These are phyloP conservation scores for Cytidiella melzeri DNA, from an alignment of 768 basidiomycete genomes.

Conservation along the genomic window DNA sequence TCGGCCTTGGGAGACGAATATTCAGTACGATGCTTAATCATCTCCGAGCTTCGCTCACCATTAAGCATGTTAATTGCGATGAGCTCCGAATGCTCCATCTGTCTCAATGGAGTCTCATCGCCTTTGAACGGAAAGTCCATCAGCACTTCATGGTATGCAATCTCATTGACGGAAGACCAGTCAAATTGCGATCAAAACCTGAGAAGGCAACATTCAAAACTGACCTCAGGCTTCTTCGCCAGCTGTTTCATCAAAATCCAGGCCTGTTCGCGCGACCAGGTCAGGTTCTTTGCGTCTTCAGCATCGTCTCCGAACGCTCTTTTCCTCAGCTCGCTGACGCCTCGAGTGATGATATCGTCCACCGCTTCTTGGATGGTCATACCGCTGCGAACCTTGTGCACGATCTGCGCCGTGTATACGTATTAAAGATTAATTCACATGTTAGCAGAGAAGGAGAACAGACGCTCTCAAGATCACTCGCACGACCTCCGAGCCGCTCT, in stretches of 20 bases:
- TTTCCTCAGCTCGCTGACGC: conserved; percentile 81
- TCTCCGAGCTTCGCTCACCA: conserved; percentile 34
- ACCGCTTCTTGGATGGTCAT: conserved; percentile 73
- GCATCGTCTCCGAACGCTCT: conserved; percentile 89
- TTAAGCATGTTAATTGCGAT: conserved; percentile 75
- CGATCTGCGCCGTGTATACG: conserved; percentile 49
- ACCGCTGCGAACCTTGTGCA: conserved; percentile 79
- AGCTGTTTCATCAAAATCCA: conserved; percentile 79
- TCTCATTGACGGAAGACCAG: conserved; percentile 32
- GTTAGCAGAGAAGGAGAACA: conserved; percentile 23
- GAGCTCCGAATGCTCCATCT: conserved; percentile 85
- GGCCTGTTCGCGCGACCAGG: conserved; percentile 84
- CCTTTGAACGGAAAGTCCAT: conserved; percentile 87
- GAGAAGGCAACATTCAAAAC: not conserved
- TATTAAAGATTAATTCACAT: not conserved
- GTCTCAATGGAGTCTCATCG: conserved; percentile 73
- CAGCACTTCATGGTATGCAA: conserved; percentile 78
- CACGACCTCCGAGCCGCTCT: conserved; percentile 79
- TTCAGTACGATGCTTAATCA: not conserved
- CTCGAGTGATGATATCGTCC: conserved; percentile 80
- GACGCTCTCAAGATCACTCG: conserved; percentile 83
- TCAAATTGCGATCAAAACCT: not conserved
- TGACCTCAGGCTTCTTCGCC: conserved; percentile 55
- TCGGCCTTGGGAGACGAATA: conserved; percentile 44
- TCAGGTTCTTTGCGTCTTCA: conserved; percentile 77